Evolutionary conservation across 1,284 basidiomycete species (phyloP), one percentile per base, ranked within the genome.

Genomic region (Gomphus bonarii): DNA sequence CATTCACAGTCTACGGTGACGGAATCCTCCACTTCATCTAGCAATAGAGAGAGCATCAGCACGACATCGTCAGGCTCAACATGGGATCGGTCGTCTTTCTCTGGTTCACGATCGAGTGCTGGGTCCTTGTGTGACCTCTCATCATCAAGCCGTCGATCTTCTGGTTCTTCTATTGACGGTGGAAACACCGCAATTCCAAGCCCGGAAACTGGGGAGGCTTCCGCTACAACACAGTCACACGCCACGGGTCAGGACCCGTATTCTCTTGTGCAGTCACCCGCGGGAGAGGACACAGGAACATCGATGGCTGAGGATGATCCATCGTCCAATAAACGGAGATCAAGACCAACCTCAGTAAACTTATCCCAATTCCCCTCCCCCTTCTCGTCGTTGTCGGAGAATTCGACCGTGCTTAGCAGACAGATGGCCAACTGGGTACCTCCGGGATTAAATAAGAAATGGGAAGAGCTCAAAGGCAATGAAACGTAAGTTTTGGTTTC

Each of bases 391-490:
- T 57, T 60, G 16, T 14, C 36, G 20, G 54, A 62, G 58, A 36
- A 60, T 56, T 52, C 63, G 54, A 59, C 60, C 60, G 33, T 60
- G 62, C 35, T 59, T 65, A 65, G 46, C 70, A 74, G 33, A 79
- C 77, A 79, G 72, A 79, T 64, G 78, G 72, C 50, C 79, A 63
- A 59, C 69, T 81, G 60, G 69, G 70, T 63, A 51, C 67, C 50
- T 61, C 62, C 59, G 6, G 67, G 64, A 40, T 66, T 75, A 14
- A 80, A 84, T 20, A 81, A 78, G 69, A 81, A 78, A 64, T 77
- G 81, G 69, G 80, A 75, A 53, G 80, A 80, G 61, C 63, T 85
- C 31, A 80, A 80, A 65, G 72, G 70, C 25, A 75, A 73, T 57
- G 71, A 77, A 52, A 75, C 76, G 82, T 85, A 64, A 52, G 80